phyloP scores from a whole-genome alignment of 495 filamentous ascomycete genomes.

The Choiromyces venosus region DNA sequence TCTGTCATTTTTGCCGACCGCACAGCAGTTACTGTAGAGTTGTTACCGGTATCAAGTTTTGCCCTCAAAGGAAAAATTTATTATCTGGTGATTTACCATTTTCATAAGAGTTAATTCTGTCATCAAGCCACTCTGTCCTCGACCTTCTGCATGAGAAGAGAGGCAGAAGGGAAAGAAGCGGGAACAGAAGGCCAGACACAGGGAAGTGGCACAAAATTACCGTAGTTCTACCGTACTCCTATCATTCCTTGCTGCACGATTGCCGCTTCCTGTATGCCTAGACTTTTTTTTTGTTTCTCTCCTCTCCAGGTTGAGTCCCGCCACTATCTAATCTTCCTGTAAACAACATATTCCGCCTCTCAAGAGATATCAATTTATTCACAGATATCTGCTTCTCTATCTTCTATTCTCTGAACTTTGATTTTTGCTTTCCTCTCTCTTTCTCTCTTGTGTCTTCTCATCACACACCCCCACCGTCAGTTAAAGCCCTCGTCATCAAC shows the following conservation, averaged over 20 bases:
- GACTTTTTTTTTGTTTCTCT: not conserved
- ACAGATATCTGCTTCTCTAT: not conserved
- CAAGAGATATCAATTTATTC: not conserved
- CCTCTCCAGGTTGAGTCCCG: not conserved
- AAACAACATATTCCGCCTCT: not conserved
- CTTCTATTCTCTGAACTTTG: not conserved
- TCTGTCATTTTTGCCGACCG: not conserved
- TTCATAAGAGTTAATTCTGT: not conserved
- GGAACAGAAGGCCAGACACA: not conserved
- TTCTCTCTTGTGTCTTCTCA: not conserved
- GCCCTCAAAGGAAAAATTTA: not conserved
- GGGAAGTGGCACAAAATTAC: not conserved
- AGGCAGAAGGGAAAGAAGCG: not conserved
- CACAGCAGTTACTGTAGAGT: not conserved
- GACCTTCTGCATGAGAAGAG: not conserved
- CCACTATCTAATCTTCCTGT: not conserved
- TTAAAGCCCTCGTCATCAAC: not conserved
- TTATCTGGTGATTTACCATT: too few species aligned
- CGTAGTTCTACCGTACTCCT: too few species aligned
- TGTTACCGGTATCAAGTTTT: not conserved
- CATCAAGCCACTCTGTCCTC: not conserved
- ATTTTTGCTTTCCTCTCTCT: constrained; percentile 1
- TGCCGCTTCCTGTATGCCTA: not conserved
- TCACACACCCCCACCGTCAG: not conserved
- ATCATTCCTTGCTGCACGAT: not conserved